Percentiles rank a stretch among this genome's conserved stretches.
Conservation (phyloP, 192 early-diverging fungal species). For the Allomyces macrogynus region DNA sequence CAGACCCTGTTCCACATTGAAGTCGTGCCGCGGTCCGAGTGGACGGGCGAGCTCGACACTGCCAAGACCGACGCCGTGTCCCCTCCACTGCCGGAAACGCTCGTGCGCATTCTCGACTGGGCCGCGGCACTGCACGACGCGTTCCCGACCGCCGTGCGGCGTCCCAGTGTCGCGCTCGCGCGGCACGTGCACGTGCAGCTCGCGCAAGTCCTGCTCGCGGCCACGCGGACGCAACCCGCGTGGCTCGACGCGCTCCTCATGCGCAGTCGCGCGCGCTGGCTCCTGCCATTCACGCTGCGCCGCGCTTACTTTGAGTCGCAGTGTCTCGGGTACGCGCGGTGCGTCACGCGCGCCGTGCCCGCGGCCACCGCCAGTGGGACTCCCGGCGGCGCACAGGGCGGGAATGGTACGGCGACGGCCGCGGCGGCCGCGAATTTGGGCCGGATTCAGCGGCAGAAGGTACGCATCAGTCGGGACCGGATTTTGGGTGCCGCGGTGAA, state of each 20-base stretch:
- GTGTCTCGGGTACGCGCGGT: background rate
- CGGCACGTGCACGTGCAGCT: background rate
- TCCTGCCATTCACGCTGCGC: background rate
- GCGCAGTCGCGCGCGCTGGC: background rate
- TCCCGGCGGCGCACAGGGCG: too few relatives aligned
- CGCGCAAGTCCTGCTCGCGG: background rate
- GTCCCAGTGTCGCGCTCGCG: background rate
- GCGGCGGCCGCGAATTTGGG: slow-evolving; percentile 17
- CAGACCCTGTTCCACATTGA: background rate
- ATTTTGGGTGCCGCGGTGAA: slow-evolving; percentile 66
- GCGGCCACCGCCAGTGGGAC: background rate
- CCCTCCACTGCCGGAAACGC: background rate
- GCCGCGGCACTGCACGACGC: background rate
- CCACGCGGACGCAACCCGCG: background rate
- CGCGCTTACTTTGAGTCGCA: background rate
- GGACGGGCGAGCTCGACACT: too few relatives aligned
- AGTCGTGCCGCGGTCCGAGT: background rate
- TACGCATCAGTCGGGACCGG: slow-evolving; percentile 54
- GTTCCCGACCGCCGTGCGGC: background rate
- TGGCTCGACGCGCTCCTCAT: background rate
- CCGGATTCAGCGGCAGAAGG: slow-evolving; percentile 65
- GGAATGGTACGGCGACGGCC: too few relatives aligned
- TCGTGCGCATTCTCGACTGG: background rate
- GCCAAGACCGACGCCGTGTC: background rate
- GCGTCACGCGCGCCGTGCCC: background rate